A percentile compares a stretch with the other conserved stretches of the same genome.
Conservation (phyloP, 768 basidiomycete genomes). For the Hygrocybe coccinea region DNA sequence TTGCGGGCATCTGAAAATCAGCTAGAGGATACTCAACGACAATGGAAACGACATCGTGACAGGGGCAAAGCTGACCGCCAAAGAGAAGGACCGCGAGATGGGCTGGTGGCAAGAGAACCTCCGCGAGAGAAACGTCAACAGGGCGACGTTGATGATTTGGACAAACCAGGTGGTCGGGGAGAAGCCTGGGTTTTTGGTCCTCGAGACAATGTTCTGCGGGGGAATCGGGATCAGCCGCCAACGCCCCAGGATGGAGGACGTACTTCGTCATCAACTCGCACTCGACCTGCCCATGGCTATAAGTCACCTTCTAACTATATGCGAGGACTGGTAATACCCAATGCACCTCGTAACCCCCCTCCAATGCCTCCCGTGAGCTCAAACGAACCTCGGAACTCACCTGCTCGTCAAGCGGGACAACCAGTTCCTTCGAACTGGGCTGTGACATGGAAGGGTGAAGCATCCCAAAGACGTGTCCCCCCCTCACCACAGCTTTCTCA, state of each 20-base stretch:
- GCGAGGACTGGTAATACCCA: constrained; percentile 32
- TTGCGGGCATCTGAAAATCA: constrained; percentile 38
- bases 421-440: constrained; percentile 45
- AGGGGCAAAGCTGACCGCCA: not conserved
- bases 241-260: constrained; percentile 21
- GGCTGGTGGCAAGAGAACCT: constrained; percentile 12
- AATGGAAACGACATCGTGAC: constrained; percentile 27
- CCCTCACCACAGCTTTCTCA: constrained; percentile 28
- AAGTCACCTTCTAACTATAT: constrained; percentile 32
- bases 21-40: constrained; percentile 27
- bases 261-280: constrained; percentile 6
- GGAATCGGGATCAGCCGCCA: constrained; percentile 27
- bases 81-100: constrained; percentile 8
- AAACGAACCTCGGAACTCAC: constrained; percentile 30
- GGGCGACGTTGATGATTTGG: constrained; percentile 24
- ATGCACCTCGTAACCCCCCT: constrained; percentile 36
- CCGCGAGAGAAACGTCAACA: constrained; percentile 20
- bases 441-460: constrained; percentile 49
- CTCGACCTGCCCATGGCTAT: constrained; percentile 27
- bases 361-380: constrained; percentile 31
- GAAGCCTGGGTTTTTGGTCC: constrained; percentile 30
- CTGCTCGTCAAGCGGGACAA: constrained; percentile 36
- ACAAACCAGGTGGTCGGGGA: constrained; percentile 10
- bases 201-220: constrained; percentile 23
- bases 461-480: constrained; percentile 35